phyloP scores from a whole-genome alignment of 164 flowering plant genomes.

The Berberis thunbergii region DNA sequence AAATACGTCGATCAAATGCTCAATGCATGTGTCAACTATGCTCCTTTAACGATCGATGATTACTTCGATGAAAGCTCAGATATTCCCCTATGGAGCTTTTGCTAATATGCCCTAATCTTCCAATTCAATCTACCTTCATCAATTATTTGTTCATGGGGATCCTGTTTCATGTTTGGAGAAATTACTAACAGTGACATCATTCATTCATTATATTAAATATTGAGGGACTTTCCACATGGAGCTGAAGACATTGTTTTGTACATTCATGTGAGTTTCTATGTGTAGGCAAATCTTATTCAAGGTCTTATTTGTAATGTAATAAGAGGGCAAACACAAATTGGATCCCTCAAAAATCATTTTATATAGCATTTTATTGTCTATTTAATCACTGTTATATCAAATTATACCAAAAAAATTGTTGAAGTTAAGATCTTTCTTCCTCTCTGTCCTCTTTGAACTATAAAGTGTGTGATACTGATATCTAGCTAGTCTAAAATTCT shows the following conservation, averaged over 20 bases:
- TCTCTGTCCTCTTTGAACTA: too few species aligned
- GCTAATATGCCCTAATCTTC: conserved; percentile 5
- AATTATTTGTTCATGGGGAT: background rate
- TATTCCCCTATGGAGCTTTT: conserved; percentile 27
- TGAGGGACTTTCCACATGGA: conserved; percentile 5
- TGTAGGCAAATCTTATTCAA: conserved; percentile 9
- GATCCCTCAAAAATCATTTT: background rate
- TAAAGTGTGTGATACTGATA: too few species aligned
- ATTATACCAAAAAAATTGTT: too few species aligned
- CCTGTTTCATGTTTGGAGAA: background rate
- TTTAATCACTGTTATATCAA: too few species aligned
- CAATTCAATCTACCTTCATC: background rate
- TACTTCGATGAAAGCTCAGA: conserved; percentile 19
- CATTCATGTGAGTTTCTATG: conserved; percentile 9
- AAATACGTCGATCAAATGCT: conserved; percentile 16
- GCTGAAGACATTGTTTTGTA: background rate
- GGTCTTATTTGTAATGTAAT: conserved; percentile 4
- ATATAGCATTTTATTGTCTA: background rate
- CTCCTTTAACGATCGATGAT: conserved; percentile 12
- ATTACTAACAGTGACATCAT: conserved; percentile 3
- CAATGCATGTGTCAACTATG: conserved; percentile 5
- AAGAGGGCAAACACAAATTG: conserved; percentile 2
- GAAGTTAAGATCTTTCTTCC: too few species aligned
- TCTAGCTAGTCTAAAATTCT: too few species aligned
- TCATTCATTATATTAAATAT: background rate